Evolutionary conservation across 768 basidiomycete species (phyloP), one percentile per base, ranked within the genome.

Genomic region (Psilocybe azurescens): DNA sequence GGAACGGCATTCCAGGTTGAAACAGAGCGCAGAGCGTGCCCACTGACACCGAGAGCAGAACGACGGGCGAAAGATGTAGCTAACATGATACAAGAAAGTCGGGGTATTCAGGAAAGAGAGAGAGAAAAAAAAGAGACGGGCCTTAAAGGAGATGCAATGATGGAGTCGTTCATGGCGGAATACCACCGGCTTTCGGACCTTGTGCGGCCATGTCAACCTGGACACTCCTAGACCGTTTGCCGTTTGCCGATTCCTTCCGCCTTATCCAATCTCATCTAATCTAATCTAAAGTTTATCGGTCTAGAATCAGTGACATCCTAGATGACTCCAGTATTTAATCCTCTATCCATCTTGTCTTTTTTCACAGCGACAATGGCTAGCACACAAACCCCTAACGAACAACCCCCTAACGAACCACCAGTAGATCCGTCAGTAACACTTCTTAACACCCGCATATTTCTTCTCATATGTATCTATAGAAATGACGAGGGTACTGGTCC

Each of bases 1-100:
- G 89, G 86, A 60, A 97, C 93, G 61, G 83, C 76, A 53, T 89
- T 84, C 95, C 95, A 97, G 20, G 85, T 86, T 11, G 93, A 95
- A 60, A 88, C 72, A 61, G 83, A 72, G 55, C 84, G 79, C 36
- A 80, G 69, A 53, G 82, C 69, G 68, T 72, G 73, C 55, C 70
- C 66, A 54, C 66, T 73, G 58, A 74, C 64, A 32, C 76, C 73
- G 67, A 78, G 73, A 58, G 79, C 76, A 51, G 81, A 74, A 53
- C 84, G 83, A 74, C 89, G 87, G 58, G 81, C 75, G 65, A 85
- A 65, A 63, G 82, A 70, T 70, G 83, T 79, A 77, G 86, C 74
- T 69, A 82, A 74, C 80, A 83, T 81, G 65, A 62, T 67, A 65
- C 70, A 66, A 69, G 67, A 62, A 72, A 71, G 63, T 58, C 59